phyloP scores from a whole-genome alignment of 306 rosid species.

The Hylodesmum podocarpum region DNA sequence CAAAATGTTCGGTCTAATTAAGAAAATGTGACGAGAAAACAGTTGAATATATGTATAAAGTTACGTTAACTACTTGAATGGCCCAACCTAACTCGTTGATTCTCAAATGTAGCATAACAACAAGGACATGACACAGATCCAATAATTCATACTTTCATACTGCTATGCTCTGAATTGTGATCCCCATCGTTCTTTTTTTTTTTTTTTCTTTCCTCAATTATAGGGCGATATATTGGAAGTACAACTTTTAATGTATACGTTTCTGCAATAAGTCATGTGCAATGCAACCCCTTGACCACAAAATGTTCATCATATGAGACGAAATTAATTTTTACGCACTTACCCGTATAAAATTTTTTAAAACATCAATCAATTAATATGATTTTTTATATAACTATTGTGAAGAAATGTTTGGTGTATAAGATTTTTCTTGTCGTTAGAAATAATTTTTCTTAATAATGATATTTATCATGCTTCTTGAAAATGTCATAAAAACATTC shows the following conservation, averaged over 20 bases:
- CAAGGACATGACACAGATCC: slow-evolving; percentile 28
- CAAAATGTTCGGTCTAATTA: not conserved
- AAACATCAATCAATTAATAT: not conserved
- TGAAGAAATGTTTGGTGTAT: too few relatives aligned
- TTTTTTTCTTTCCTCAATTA: slow-evolving; percentile 41
- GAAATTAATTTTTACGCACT: not conserved
- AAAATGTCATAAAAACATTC: too few relatives aligned
- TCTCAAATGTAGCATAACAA: slow-evolving; percentile 32
- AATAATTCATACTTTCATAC: slow-evolving; percentile 19
- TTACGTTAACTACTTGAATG: slow-evolving; percentile 27
- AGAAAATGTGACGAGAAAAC: not conserved
- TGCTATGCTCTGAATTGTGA: slow-evolving; percentile 10
- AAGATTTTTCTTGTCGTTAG: too few relatives aligned
- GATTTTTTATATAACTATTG: too few relatives aligned
- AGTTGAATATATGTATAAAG: not conserved
- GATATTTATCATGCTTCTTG: too few relatives aligned
- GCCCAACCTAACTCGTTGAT: slow-evolving; percentile 23
- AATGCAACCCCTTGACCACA: slow-evolving; percentile 23
- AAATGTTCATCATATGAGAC: slow-evolving; percentile 6
- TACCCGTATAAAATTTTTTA: not conserved
- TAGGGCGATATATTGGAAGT: slow-evolving; percentile 34
- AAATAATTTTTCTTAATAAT: too few relatives aligned
- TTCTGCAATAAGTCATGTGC: slow-evolving; percentile 41
- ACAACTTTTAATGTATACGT: slow-evolving; percentile 24
- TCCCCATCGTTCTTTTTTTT: not conserved